These are phyloP conservation scores for Quercus lobata DNA, from an alignment of 331 rosid species.

Conservation along the genomic window DNA sequence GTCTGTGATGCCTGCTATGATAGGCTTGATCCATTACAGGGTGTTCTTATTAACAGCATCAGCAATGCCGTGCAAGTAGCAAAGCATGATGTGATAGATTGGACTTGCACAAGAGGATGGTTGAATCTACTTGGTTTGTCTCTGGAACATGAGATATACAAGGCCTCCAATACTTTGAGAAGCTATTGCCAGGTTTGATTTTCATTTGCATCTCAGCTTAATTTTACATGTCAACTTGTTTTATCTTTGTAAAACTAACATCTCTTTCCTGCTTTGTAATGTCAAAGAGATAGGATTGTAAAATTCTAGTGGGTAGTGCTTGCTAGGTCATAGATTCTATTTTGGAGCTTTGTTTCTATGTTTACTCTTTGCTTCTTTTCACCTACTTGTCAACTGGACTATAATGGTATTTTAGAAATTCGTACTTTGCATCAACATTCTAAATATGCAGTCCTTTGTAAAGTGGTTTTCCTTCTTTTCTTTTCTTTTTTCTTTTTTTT, in stretches of 20 bases:
- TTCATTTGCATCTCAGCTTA: slow-evolving; percentile 10
- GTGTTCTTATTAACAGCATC: slow-evolving; percentile 72
- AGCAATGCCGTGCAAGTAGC: slow-evolving; percentile 91
- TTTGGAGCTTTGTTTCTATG: background rate
- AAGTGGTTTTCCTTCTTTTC: too few species aligned
- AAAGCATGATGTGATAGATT: slow-evolving; percentile 90
- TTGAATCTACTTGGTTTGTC: slow-evolving; percentile 78
- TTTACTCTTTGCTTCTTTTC: background rate
- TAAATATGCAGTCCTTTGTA: too few species aligned
- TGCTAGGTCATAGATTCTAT: background rate
- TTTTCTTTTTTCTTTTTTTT: too few species aligned
- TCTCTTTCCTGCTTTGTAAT: background rate
- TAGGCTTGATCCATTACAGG: slow-evolving; percentile 92
- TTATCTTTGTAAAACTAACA: background rate
- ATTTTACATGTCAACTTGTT: background rate
- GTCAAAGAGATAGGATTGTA: background rate
- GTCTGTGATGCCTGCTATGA: slow-evolving; percentile 97
- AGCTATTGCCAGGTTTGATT: slow-evolving; percentile 78
- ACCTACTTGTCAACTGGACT: background rate
- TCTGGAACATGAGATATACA: slow-evolving; percentile 96
- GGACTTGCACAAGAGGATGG: slow-evolving; percentile 98
- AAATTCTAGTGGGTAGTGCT: slow-evolving; percentile 3
- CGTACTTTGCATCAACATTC: background rate
- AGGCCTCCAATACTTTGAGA: slow-evolving; percentile 82
- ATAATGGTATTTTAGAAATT: background rate